Evolutionary conservation across 1,284 basidiomycete species (phyloP), one percentile per base, ranked within the genome.

Genomic region (Moesziomyces antarcticus): DNA sequence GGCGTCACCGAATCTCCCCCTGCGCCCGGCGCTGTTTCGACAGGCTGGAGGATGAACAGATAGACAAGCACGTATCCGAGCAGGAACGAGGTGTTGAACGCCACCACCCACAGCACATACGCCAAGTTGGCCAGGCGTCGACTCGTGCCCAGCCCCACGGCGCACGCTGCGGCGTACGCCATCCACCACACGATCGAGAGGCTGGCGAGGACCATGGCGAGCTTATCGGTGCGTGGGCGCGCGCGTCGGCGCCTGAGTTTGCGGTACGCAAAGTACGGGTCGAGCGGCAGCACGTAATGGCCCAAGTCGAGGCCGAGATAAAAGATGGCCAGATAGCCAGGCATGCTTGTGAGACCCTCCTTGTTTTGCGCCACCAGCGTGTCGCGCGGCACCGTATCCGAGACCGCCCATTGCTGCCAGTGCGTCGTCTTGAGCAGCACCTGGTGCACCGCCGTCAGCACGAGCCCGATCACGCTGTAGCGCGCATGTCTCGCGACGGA

Each of bases 241-340:
- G 25, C 3, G 6, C 68, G 47, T 0, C 64, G 30, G 3, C 22
- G 21, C 0, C 60, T 21, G 21, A 66, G 37, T 42, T 65, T 66
- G 1, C 77, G 60, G 24, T 78, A 69, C 2, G 75, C 75, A 55
- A 77, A 80, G 51, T 83, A 80, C 0, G 92, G 93, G 24, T 90
- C 89, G 3, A 90, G 88, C 0, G 92, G 92, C 6, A 97, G 88
- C 37, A 96, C 84, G 40, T 95, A 86, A 0, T 92, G 91, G 1
- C 95, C 96, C 0, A 89, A 87, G 1, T 92, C 90, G 11, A 96
- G 86, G 1, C 94, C 96, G 13, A 97, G 86, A 3, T 97, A 86
- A 81, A 95, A 94, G 62, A 99, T 90, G 0, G 93, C 88, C 9
- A 97, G 87, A 84, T 99, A 99, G 7, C 96, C 95, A 49, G 89